phyloP scores from a whole-genome alignment of 805 yeast genomes.

The Lipomyces yamadae region DNA sequence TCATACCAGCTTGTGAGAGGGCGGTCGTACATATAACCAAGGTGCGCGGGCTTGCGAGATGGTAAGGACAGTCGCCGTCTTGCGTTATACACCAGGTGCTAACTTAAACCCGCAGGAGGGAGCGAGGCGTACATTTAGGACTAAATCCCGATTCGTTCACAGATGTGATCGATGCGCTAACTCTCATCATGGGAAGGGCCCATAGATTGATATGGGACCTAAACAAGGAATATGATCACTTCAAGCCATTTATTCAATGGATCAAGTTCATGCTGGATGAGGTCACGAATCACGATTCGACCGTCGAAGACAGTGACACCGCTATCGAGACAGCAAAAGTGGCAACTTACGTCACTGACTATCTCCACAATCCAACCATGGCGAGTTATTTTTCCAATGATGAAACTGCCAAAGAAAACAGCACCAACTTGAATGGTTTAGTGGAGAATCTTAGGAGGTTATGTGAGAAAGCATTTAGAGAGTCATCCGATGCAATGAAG shows the following conservation, averaged over 20 bases:
- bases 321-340: slow-evolving; percentile 29
- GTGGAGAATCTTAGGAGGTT: slow-evolving; percentile 1
- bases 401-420: not conserved
- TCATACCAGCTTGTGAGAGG: slow-evolving; percentile 40
- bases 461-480: slow-evolving; percentile 21
- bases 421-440: slow-evolving; percentile 9
- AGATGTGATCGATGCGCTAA: slow-evolving; percentile 21
- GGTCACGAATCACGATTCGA: slow-evolving; percentile 7
- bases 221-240: slow-evolving; percentile 29
- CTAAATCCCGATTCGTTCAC: slow-evolving; percentile 27
- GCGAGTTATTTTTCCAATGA: slow-evolving; percentile 11
- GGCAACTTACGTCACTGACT: slow-evolving; percentile 24
- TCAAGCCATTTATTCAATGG: slow-evolving; percentile 34
- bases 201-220: slow-evolving; percentile 29
- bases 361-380: slow-evolving; percentile 14
- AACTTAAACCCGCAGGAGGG: slow-evolving; percentile 23
- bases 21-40: slow-evolving; percentile 31
- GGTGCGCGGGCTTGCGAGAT: slow-evolving; percentile 37
- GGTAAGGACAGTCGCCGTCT: slow-evolving; percentile 19
- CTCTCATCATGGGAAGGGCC: slow-evolving; percentile 14
- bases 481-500: slow-evolving; percentile 33
- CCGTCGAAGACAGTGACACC: slow-evolving; percentile 14
- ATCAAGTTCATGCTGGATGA: slow-evolving; percentile 27
- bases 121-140: slow-evolving; percentile 38
- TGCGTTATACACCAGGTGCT: not conserved